Evolutionary conservation across 176 grass and related monocot species (phyloP).

Genomic region (Carex pumila): DNA sequence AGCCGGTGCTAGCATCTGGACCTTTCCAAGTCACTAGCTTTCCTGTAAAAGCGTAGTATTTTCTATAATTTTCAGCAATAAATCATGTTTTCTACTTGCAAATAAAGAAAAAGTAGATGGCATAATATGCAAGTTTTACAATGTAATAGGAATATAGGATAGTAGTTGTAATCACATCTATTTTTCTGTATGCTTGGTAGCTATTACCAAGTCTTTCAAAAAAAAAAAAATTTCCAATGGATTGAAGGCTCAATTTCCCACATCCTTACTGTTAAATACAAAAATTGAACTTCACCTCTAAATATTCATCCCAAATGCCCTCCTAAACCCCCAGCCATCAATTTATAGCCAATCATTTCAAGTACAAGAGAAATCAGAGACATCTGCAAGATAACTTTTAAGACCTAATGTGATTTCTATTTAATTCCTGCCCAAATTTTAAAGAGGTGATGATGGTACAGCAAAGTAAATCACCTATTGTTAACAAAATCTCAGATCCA

Average conservation of each 20-base stretch:
- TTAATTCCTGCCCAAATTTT: neutral
- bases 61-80: neutral
- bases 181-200: too few species aligned
- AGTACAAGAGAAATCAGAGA: neutral
- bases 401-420: neutral
- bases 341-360: neutral
- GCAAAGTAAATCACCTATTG: neutral
- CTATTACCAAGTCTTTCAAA: too few species aligned
- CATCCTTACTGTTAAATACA: neutral
- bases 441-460: neutral
- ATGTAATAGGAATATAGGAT: neutral
- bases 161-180: too few species aligned
- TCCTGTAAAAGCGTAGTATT: slow-evolving; percentile 29
- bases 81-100: neutral
- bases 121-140: neutral
- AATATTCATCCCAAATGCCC: neutral
- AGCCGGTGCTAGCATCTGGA: slow-evolving; percentile 50
- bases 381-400: neutral
- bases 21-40: slow-evolving; percentile 61
- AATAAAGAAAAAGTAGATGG: neutral
- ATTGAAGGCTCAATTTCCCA: neutral
- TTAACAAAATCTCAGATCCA: neutral
- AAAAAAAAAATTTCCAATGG: neutral
- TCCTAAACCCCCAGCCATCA: neutral
- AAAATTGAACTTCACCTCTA: neutral